Base-by-base conservation (phyloP, 306 rosid genomes). In the Bauhinia variegata region DNA sequence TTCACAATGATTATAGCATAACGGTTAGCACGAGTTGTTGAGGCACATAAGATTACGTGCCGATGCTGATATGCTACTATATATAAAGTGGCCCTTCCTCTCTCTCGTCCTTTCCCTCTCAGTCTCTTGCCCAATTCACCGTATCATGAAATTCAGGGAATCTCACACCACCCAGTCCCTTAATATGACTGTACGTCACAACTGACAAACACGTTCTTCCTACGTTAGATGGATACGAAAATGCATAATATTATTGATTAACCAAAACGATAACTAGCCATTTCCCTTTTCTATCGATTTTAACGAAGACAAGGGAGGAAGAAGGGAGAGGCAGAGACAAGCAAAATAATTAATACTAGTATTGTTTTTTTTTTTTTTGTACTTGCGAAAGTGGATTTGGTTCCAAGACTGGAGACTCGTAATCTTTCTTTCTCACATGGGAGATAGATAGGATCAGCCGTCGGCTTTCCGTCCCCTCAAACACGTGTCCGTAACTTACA, bases 401-500 rank as follows among this genome's bases (percentile, higher is more conserved):
- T 75, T 66, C 54, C 68, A 70, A 72, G 63, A 55, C 38, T 72
- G 52, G 65, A 79, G 58, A 52, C 62, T 8, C n/a, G n/a, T n/a
- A n/a, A n/a, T n/a, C n/a, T n/a, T n/a, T n/a, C 50, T 44, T 34
- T 11, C 63, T 68, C 85, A 82, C 89, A 82, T 76, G 84, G 74
- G 73, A 33, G 71, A 8, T 34, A 34, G 77, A 68, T 71, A 60
- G 68, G 70, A 57, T 61, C 65, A 70, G 44, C 78, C 70, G 73
- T 80, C 57, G 32, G 42, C 78, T 73, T 75, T 80, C 61, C 43
- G 42, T 80, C 46, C 78, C 63, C 80, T 60, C 74, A 68, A 52
- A 82, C 84, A 72, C 80, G 79, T 83, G 86, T 70, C 80, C 65
- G 75, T 77, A 61, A 72, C 73, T 75, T 65, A 51, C 77, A 78